phyloP scores from a whole-genome alignment of 2,329 filamentous ascomycete species.

The Gaeumannomyces tritici region DNA sequence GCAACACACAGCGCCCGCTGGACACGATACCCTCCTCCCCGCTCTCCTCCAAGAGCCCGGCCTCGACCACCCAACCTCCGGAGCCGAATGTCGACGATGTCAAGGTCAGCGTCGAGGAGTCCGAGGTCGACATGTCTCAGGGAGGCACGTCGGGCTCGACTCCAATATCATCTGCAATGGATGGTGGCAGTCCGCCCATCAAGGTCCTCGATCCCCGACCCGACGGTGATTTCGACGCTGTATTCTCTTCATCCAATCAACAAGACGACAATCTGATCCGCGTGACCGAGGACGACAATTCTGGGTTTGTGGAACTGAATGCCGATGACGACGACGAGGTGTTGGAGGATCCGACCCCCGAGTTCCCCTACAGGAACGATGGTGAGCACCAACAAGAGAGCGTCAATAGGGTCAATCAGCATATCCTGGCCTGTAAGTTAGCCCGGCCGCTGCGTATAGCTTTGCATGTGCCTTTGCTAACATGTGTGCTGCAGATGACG shows the following conservation, averaged over 20 bases:
- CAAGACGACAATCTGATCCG: neutral
- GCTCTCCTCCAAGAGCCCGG: slow-evolving; percentile 23
- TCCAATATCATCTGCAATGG: slow-evolving; percentile 25
- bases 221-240: slow-evolving; percentile 9
- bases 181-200: slow-evolving; percentile 31
- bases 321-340: slow-evolving; percentile 9
- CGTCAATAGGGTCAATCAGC: neutral
- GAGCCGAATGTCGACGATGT: slow-evolving; percentile 4
- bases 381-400: slow-evolving; percentile 11
- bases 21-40: slow-evolving; percentile 33
- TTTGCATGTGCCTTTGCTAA: slow-evolving; percentile 15
- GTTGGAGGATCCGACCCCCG: slow-evolving; percentile 29
- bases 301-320: neutral
- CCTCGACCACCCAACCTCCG: neutral
- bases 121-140: slow-evolving; percentile 27
- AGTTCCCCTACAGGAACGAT: slow-evolving; percentile 33
- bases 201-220: slow-evolving; percentile 26
- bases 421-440: slow-evolving; percentile 1
- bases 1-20: slow-evolving; percentile 30
- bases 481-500: slow-evolving; percentile 26
- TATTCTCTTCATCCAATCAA: neutral
- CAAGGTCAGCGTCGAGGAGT: slow-evolving; percentile 31
- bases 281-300: neutral
- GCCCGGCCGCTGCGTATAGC: neutral
- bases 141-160: slow-evolving; percentile 16